Percentiles rank a stretch among this genome's conserved stretches.
Evolutionary conservation across 2,329 filamentous ascomycete species (phyloP).

Genomic region (Plenodomus lindquistii): DNA sequence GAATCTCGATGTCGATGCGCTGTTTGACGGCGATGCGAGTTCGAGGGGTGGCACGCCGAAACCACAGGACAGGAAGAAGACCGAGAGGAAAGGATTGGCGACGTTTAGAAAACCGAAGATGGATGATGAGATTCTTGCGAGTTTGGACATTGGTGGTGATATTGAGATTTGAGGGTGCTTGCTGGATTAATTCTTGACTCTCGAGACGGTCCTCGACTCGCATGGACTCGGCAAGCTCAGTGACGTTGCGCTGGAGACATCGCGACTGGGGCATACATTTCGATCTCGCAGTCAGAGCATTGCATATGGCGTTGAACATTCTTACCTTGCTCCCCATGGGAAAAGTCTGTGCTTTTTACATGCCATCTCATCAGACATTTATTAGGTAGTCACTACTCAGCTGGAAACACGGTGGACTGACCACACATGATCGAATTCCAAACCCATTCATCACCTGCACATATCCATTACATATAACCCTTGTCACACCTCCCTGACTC

Average conservation of each 20-base stretch:
- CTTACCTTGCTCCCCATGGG: too few species aligned
- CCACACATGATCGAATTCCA: too few species aligned
- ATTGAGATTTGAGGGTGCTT: conserved; percentile 76
- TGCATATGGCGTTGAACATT: not conserved
- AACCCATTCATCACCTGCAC: too few species aligned
- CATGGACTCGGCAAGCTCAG: too few species aligned
- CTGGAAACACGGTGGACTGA: too few species aligned
- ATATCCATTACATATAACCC: too few species aligned
- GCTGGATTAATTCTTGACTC: too few species aligned
- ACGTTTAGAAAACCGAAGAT: conserved; percentile 77
- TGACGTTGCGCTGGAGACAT: too few species aligned
- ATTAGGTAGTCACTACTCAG: too few species aligned
- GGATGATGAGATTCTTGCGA: conserved; percentile 91
- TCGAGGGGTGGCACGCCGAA: conserved; percentile 49
- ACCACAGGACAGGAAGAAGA: conserved; percentile 58
- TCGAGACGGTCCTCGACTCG: too few species aligned
- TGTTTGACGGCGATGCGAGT: conserved; percentile 52
- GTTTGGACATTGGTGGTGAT: conserved; percentile 88
- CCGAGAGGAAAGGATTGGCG: conserved; percentile 58
- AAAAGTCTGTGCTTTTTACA: not conserved
- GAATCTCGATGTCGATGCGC: conserved; percentile 47
- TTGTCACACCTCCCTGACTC: too few species aligned
- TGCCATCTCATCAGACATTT: not conserved
- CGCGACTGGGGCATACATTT: too few species aligned
- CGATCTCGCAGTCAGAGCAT: not conserved